Evolutionary conservation across 164 flowering plant genomes (phyloP), one percentile per base, ranked within the genome.

Genomic region (Annona cherimola): DNA sequence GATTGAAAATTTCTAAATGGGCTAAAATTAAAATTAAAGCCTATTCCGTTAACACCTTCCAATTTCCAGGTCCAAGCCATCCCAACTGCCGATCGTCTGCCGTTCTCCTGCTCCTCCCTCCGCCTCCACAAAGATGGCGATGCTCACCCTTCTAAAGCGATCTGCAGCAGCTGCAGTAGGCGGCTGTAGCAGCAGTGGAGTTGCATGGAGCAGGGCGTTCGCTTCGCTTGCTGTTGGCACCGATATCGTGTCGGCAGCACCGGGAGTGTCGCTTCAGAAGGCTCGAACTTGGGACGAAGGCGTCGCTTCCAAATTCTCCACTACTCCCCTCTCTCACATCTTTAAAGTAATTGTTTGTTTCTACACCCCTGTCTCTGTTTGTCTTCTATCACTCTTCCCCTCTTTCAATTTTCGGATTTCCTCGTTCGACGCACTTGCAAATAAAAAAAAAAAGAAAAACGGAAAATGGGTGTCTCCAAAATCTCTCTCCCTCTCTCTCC

Each of bases 211-310:
- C 46, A 72, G 74, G 69, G 62, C 74, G 3, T 72, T 72, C 41
- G 61, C 69, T 2, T 65, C 94, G 39, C 69, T 90, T 16, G 77
- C 97, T 4, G 90, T 81, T 0, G 99, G 99, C 3, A 79, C 82
- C 0, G 98, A 96, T 76, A 74, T 96, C 57, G 81, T 92, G n/a
- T 83, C 93, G 39, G 83, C 91, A 39, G 90, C 95, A 45, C 88
- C 91, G 0, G 77, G 79, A 69, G 92, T 93, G 63, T 80, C 92
- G 59, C 98, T 96, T 75, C 97, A 90, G 85, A 90, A 89, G 72
- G 95, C 98, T 77, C 90, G 98, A 5, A 71, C 80, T 26, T 96
- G 98, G 98, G 97, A 96, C 71, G 99, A 93, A 72, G 98, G 99
- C 35, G 95, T 92, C 72, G 84, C 91, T 26, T 96, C 98, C 45